These are phyloP conservation scores for Pyrenophora graminea DNA, from an alignment of 2,329 filamentous ascomycete genomes.

Conservation along the genomic window DNA sequence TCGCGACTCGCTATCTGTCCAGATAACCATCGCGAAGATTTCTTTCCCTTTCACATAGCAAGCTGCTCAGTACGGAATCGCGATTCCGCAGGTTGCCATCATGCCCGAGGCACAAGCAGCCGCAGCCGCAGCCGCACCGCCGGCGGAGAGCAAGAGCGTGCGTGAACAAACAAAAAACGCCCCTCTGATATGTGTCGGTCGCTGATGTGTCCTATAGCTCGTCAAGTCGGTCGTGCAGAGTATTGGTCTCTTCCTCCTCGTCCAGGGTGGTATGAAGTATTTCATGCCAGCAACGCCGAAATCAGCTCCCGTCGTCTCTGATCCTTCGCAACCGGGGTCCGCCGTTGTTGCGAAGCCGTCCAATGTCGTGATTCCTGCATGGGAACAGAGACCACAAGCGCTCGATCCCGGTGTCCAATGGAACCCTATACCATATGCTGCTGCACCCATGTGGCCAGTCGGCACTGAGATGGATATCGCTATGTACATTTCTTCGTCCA, in stretches of 20 bases:
- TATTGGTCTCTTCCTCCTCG: constrained; percentile 62
- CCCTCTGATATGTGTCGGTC: not conserved
- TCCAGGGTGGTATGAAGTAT: constrained; percentile 62
- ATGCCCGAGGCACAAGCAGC: constrained; percentile 39
- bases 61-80: constrained; percentile 13
- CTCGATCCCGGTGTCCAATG: constrained; percentile 62
- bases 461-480: constrained; percentile 79
- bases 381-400: constrained; percentile 40
- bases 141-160: constrained; percentile 31
- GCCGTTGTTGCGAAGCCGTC: constrained; percentile 22
- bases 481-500: constrained; percentile 80
- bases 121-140: constrained; percentile 8
- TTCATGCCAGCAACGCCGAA: constrained; percentile 51
- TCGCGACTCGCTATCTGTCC: constrained; percentile 8
- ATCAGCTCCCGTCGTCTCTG: constrained; percentile 14
- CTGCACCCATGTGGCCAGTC: constrained; percentile 86
- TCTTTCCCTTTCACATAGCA: constrained; percentile 7
- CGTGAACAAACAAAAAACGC: constrained; percentile 10
- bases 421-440: constrained; percentile 67
- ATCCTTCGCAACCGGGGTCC: constrained; percentile 26
- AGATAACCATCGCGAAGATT: constrained; percentile 8
- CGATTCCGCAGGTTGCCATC: constrained; percentile 17
- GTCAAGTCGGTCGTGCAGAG: constrained; percentile 56
- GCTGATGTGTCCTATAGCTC: constrained; percentile 34
- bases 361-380: constrained; percentile 44